Percentiles rank a stretch among this genome's conserved stretches.
Conservation (phyloP, 371 early-diverging fungal genomes). For the Mortierella sp. region DNA sequence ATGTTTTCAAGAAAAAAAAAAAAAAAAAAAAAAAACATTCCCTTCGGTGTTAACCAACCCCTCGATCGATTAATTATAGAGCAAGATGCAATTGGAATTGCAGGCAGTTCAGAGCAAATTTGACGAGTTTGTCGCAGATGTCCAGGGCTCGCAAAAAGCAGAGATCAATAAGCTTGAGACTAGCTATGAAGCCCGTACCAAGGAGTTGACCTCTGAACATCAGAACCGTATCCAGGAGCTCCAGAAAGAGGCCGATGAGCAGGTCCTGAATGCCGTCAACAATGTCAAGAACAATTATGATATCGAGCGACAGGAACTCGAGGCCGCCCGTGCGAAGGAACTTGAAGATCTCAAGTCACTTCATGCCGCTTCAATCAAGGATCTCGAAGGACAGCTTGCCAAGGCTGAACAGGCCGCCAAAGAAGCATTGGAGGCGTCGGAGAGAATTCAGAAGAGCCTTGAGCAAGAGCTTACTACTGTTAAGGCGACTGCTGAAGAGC, state of each 20-base stretch:
- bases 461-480: conserved; percentile 24
- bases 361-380: conserved; percentile 39
- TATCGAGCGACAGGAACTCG: conserved; percentile 40
- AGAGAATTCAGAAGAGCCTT: conserved; percentile 20
- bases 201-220: conserved; percentile 40
- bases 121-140: conserved; percentile 31
- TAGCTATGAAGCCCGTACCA: conserved; percentile 41
- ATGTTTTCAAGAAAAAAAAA: neutral
- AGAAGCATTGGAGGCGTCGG: conserved; percentile 24
- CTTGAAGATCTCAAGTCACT: conserved; percentile 32
- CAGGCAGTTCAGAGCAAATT: conserved; percentile 43
- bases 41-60: neutral
- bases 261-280: conserved; percentile 41
- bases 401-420: conserved; percentile 36
- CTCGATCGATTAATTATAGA: neutral
- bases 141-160: conserved; percentile 25
- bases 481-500: conserved; percentile 26
- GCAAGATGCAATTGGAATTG: conserved; percentile 46
- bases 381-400: conserved; percentile 35
- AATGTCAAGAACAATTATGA: conserved; percentile 40
- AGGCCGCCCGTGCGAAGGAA: conserved; percentile 24
- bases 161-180: conserved; percentile 48
- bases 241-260: conserved; percentile 43
- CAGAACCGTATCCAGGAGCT: conserved; percentile 41
- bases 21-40: too few species aligned